Evolutionary conservation across 73 alveolate species (phyloP), one percentile per base, ranked within the genome.

Genomic region (Paramecium sonneborni): DNA sequence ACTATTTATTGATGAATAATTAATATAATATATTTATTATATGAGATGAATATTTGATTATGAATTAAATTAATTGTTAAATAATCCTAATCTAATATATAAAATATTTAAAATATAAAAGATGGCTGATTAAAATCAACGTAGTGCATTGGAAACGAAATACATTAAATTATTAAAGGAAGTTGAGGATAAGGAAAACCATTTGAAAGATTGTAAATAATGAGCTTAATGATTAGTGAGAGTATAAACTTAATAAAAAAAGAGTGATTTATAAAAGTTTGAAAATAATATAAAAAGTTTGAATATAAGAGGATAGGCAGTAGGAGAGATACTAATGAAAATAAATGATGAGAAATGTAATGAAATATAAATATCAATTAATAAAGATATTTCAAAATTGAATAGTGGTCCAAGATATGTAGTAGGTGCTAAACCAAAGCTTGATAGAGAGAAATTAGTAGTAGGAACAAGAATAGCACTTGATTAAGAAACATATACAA

Each of bases 331-430:
- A 74, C 93, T 97, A 82, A 93, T 94, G 92, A 91, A 95, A 92
- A 95, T 95, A 67, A 93, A 95, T 86, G 97, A 93, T 58, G 99
- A 97, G 90, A 97, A 95, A 95, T 95, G 86, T 92, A 62, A 43
- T 20, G 18, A 35, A 0, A 20, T 1, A 20, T n/a, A n/a, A n/a
- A n/a, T n/a, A n/a, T n/a, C n/a, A 32, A n/a, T 24, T 23, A 39
- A 28, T 26, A 28, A 37, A 91, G 95, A 92, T 96, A 98, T 98
- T 23, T 98, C 97, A 79, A 98, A 98, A 92, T 97, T 99, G 52
- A 95, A 97, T 69, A 96, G 97, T 37, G 99, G 99, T 18, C 99
- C 99, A 20, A 95, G 99, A 85, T 98, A 97, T 93, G 99, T 98
- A 5, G 99, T 98, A 39, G 99, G 99, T 34, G 97, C 98, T 89